Base-by-base conservation (phyloP, 1,284 basidiomycete species). In the Leccinum holopus region DNA sequence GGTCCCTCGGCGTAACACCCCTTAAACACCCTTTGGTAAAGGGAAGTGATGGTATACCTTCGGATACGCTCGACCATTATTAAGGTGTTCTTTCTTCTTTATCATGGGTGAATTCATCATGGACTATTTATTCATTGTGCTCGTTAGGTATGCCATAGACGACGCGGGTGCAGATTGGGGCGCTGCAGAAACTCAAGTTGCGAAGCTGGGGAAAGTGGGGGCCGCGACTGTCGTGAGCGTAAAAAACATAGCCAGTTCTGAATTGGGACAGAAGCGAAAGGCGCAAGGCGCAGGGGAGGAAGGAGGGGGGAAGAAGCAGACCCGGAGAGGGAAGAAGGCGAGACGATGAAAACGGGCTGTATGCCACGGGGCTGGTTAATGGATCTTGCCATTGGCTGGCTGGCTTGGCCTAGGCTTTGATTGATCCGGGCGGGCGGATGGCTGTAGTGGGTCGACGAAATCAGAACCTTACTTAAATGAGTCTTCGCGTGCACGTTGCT, bases 91-190 rank as follows among this genome's bases (percentile, higher is more conserved):
- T 33, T 55, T 55, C 53, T 5, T 28, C 16, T 5, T 28, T 16
- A 25, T 53, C 25, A 18, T 33, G 30, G 10, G n/a, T 32, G 16
- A 21, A n/a, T 53, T 53, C 51, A 10, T 30, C 8, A 5, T 18
- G 53, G 30, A 30, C 30, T n/a, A 3, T 62, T 47, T 21, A 3
- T 33, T 61, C 54, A 21, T 33, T 14, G 33, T 32, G 32, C 3
- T 58, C 32, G 39, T 5, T 30, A 95, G 92, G 75, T 95, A 86
- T 75, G 90, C 92, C 18, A 93, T 97, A 66, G 83, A 90, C 68
- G 85, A 88, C 67, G 75, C 80, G 0, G 79, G 82, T 30, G 81
- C 84, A 56, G 92, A 95, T 73, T 95, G 93, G 87, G 80, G 81
- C 44, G 74, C 77, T 25, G 93, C 91, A 2, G 88, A 94, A 71